Evolutionary conservation across 139 green algal genomes (phyloP), one percentile per base, ranked within the genome.

Genomic region (Helicosporidium sp.): DNA sequence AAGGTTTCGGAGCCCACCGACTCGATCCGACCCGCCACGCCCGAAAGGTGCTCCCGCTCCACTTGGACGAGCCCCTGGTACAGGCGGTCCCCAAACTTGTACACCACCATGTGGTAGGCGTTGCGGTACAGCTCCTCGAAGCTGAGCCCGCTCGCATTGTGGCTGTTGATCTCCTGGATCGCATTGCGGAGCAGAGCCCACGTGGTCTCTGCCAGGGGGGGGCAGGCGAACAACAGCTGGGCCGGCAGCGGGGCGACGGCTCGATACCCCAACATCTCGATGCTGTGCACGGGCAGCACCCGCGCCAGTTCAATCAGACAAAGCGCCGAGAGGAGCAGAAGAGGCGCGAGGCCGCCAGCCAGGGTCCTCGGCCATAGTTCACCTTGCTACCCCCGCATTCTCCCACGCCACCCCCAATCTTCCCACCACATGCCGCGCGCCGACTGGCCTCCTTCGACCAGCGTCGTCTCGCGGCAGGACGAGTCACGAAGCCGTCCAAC

Each of bases 121-220:
- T 84, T 94, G 54, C 88, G 70, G 70, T 97, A 96, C 13, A 99
- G 78, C 77, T 96, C 87, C 58, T 99, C 90, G 60, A 94, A 99
- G 52, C 73, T 89, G 6, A 99, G 77, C 0, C 79, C 77, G 40
- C 69, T 85, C 13, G 87, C 80, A 48, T 97, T 96, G 49, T 93
- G 79, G 57, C 83, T 88, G 69, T 95, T 82, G 39, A 98, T 98
- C 49, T 96, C 79, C 4, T 77, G 62, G 37, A 98, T 96, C 7
- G 89, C 89, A 47, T 78, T 71, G 51, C 95, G 79, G 34, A 98
- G 61, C 12, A 93, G 57, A 40, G 79, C 74, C 89, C 89, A 98
- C 2, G 82, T 94, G 48, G 93, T 94, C 24, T 95, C 87, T 82
- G 80, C 60, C 49, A 20, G 34, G 25, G 25, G 7, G 10, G 25